Conservation (phyloP, 2,329 filamentous ascomycete genomes). For the Claviceps humidiphila region DNA sequence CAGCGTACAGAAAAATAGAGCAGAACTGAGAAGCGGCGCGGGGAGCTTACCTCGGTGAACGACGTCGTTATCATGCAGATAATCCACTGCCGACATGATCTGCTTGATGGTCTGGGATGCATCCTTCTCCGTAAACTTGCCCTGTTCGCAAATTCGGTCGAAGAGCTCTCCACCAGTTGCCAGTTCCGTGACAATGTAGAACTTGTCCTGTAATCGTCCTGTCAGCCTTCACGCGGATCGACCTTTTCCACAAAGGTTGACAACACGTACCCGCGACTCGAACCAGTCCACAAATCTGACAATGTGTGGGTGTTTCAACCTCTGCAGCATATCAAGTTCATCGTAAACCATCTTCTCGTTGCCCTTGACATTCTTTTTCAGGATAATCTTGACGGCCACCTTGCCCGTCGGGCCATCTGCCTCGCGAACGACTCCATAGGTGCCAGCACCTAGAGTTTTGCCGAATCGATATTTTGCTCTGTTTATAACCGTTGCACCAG, state of each 20-base stretch:
- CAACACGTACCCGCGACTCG: constrained; percentile 67
- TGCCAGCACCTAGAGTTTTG: constrained; percentile 85
- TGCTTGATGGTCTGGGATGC: constrained; percentile 91
- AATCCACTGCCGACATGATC: constrained; percentile 84
- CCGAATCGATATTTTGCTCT: constrained; percentile 86
- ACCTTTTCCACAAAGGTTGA: too few relatives aligned
- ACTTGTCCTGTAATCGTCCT: constrained; percentile 63
- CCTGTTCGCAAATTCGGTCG: constrained; percentile 94
- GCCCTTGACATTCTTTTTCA: constrained; percentile 98
- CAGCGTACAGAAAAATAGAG: neutral
- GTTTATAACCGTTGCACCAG: constrained; percentile 21
- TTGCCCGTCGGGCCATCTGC: constrained; percentile 73
- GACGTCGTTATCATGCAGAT: constrained; percentile 86
- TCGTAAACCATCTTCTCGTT: constrained; percentile 99
- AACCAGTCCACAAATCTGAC: constrained; percentile 98
- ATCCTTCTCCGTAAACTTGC: constrained; percentile 97
- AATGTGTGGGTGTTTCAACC: constrained; percentile 85
- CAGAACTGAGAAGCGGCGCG: neutral
- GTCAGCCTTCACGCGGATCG: neutral
- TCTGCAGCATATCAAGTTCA: constrained; percentile 86
- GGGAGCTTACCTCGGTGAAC: constrained; percentile 68
- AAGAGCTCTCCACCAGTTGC: constrained; percentile 94
- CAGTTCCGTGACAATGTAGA: constrained; percentile 96
- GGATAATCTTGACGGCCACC: constrained; percentile 95
- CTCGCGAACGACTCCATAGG: constrained; percentile 95